Conservation (phyloP, 228 moss, liverwort and hornwort species). For the Sphagnum magellanicum region DNA sequence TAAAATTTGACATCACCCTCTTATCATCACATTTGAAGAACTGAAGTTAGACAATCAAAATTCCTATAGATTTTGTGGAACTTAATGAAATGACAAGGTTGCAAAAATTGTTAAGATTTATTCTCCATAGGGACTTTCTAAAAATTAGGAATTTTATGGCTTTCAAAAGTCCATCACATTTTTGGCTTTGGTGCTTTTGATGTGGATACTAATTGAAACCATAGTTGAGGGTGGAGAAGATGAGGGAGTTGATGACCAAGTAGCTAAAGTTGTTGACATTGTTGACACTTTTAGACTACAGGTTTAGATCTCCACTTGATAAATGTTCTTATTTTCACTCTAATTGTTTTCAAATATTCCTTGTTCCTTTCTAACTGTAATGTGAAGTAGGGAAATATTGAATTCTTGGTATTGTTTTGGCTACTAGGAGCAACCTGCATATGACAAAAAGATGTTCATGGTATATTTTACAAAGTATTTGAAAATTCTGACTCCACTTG, state of each 20-base stretch:
- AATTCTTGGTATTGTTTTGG: not conserved
- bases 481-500: constrained; percentile 15
- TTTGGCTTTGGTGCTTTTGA: constrained; percentile 26
- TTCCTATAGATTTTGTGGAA: too few relatives aligned
- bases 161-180: too few relatives aligned
- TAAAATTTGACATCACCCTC: too few relatives aligned
- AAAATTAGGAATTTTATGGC: too few relatives aligned
- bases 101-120: too few relatives aligned
- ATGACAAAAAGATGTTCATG: constrained; percentile 37
- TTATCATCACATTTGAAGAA: too few relatives aligned
- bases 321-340: not conserved
- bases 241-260: constrained; percentile 33
- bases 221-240: constrained; percentile 38
- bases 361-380: not conserved
- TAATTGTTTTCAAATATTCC: not conserved
- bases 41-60: too few relatives aligned
- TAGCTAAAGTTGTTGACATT: constrained; percentile 41
- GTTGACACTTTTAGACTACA: constrained; percentile 57
- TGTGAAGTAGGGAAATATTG: not conserved
- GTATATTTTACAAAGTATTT: constrained; percentile 32
- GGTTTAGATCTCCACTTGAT: constrained; percentile 6
- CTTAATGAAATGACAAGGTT: too few relatives aligned
- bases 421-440: constrained; percentile 41
- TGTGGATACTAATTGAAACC: constrained; percentile 32
- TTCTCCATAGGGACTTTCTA: too few relatives aligned